Conservation (phyloP, 768 basidiomycete genomes). For the Collybia sordida region DNA sequence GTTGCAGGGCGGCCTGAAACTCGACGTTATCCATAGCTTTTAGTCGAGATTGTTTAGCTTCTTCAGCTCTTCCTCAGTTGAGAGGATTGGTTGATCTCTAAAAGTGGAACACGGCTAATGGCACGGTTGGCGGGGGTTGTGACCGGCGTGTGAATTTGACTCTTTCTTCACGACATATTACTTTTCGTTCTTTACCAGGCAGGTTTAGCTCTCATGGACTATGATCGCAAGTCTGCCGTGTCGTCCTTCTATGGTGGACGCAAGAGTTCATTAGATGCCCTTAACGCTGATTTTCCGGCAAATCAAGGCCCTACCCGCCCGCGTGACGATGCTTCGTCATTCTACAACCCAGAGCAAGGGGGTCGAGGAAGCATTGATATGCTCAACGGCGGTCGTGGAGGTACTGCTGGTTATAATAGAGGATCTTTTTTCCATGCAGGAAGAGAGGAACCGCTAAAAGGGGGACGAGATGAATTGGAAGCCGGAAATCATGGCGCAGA, state of each 20-base stretch:
- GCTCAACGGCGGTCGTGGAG: slow-evolving; percentile 33
- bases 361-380: slow-evolving; percentile 51
- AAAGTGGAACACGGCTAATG: too few species aligned
- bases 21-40: too few species aligned
- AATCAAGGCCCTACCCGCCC: slow-evolving; percentile 35
- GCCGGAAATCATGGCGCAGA: slow-evolving; percentile 33
- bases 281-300: slow-evolving; percentile 52
- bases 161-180: slow-evolving; percentile 4
- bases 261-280: slow-evolving; percentile 58
- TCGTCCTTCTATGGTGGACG: slow-evolving; percentile 78
- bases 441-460: slow-evolving; percentile 75
- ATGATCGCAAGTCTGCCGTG: slow-evolving; percentile 75
- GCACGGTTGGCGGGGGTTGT: too few species aligned
- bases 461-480: slow-evolving; percentile 72
- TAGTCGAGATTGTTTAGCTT: too few species aligned
- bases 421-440: slow-evolving; percentile 67
- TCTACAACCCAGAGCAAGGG: slow-evolving; percentile 51
- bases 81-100: too few species aligned
- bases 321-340: slow-evolving; percentile 71
- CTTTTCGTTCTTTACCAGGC: slow-evolving; percentile 6
- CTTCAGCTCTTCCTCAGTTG: too few species aligned
- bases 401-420: slow-evolving; percentile 72
- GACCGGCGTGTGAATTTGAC: neutral
- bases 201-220: slow-evolving; percentile 50
- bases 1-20: too few species aligned